Base-by-base conservation (phyloP, 1,139 yeast species). In the Geotrichum fermentans region DNA sequence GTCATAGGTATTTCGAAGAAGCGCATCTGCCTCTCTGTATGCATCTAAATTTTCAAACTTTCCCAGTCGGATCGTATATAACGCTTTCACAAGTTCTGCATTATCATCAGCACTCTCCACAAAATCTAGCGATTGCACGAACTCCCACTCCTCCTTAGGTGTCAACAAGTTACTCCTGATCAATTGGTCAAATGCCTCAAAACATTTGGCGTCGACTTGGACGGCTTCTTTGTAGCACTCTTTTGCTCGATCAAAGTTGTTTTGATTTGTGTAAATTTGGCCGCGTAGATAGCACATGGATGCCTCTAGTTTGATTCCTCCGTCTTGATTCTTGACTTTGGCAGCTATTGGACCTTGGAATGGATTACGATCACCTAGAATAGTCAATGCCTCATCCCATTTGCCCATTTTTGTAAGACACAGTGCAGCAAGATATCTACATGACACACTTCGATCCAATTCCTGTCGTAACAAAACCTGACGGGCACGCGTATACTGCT, bases 201-300 rank as follows among this genome's bases (percentile, higher is more conserved):
- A 92, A 65, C 97, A 92, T 63, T 89, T 88, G 10, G 86, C 90
- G 65, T 94, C 98, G 1, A 86, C 88, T 56, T 78, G 59, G 0
- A 90, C 80, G 0, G 98, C 97, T 61, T 89, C 96, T 60, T 82
- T 81, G 62, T 82, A 90, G 52, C 95, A 84, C 51, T 85, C 90
- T 60, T 86, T 89, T 0, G 98, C 98, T 55, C 77, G 73, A 30
- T 85, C 95, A 62, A 87, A 83, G 65, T 87, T 86, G 65, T 85
- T 88, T 61, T 85, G 92, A 52, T 84, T 82, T 4, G 94, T 79
- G 64, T 82, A 89, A 3, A 92, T 82, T 52, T 82, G 74, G 0
- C 98, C 99, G 51, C 97, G 72, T 43, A 92, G 70, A 61, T 78
- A 87, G 64, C 95, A 85, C 77, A 92, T 77, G 3, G 96, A 85